Conservation (phyloP, 306 rosid genomes). For the Delonix regia region DNA sequence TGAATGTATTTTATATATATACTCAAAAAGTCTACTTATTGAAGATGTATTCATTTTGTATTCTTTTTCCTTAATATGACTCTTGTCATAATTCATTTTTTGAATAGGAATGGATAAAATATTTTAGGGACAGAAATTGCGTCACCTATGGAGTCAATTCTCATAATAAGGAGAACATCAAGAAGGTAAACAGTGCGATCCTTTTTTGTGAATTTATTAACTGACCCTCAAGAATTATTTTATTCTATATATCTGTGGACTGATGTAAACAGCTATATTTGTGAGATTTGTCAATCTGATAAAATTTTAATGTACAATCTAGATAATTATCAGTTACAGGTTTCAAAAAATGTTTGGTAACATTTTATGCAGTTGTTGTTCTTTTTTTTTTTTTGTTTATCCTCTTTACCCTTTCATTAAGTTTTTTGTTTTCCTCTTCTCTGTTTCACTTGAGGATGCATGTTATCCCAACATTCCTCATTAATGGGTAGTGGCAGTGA, state of each 20-base stretch:
- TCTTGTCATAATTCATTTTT: not conserved
- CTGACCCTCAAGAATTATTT: not conserved
- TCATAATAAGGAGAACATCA: conserved; percentile 74
- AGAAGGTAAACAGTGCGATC: conserved; percentile 59
- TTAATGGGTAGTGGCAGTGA: not conserved
- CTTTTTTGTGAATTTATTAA: conserved; percentile 26
- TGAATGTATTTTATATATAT: no score
- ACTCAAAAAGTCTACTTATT: no score
- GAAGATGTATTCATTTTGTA: conserved; percentile 20
- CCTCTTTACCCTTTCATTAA: not conserved
- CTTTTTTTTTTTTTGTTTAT: not conserved
- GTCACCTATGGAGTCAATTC: conserved; percentile 73
- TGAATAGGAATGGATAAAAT: conserved; percentile 69
- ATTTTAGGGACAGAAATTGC: conserved; percentile 57
- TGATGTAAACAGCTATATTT: not conserved
- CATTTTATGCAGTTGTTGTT: conserved; percentile 1
- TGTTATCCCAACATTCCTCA: not conserved
- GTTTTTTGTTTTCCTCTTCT: conserved; percentile 10
- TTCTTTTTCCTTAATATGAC: not conserved
- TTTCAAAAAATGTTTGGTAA: conserved; percentile 25
- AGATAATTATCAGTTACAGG: conserved; percentile 12
- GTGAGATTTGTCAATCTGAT: not conserved
- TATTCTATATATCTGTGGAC: not conserved
- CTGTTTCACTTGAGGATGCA: conserved; percentile 24
- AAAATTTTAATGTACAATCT: not conserved